Conservation (phyloP, 352 stramenopile species). For the Globisporangium acanthophoron region DNA sequence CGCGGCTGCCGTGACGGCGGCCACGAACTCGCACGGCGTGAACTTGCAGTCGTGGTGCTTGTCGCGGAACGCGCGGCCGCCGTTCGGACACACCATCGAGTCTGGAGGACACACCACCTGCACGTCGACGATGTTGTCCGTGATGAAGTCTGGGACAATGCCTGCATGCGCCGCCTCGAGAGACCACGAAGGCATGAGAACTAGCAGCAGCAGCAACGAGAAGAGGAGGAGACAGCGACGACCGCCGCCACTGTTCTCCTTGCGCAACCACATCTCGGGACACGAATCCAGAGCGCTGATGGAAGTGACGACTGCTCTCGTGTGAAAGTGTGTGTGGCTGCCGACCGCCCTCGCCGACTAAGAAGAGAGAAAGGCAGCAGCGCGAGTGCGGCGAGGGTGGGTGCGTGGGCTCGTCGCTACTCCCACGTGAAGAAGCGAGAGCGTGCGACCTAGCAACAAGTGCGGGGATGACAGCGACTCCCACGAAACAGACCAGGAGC, state of each 20-base stretch:
- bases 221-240: background rate
- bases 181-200: background rate
- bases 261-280: background rate
- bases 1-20: background rate
- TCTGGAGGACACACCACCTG: conserved; percentile 29
- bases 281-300: too few species aligned
- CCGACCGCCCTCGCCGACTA: background rate
- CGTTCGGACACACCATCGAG: conserved; percentile 33
- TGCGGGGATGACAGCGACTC: too few species aligned
- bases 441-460: background rate
- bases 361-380: background rate
- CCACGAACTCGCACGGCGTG: conserved; percentile 34
- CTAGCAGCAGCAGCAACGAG: background rate
- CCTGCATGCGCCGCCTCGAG: background rate
- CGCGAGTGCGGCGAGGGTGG: too few species aligned
- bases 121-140: conserved; percentile 19
- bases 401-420: too few species aligned
- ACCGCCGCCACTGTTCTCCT: background rate
- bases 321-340: too few species aligned
- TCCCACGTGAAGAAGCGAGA: background rate
- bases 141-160: conserved; percentile 8
- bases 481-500: background rate
- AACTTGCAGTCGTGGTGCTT: conserved; percentile 31
- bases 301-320: background rate
- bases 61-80: conserved; percentile 30